Percentiles rank a stretch among this genome's conserved stretches.
phyloP scores from a whole-genome alignment of 495 filamentous ascomycete genomes.

The Aspergillus nidulans region DNA sequence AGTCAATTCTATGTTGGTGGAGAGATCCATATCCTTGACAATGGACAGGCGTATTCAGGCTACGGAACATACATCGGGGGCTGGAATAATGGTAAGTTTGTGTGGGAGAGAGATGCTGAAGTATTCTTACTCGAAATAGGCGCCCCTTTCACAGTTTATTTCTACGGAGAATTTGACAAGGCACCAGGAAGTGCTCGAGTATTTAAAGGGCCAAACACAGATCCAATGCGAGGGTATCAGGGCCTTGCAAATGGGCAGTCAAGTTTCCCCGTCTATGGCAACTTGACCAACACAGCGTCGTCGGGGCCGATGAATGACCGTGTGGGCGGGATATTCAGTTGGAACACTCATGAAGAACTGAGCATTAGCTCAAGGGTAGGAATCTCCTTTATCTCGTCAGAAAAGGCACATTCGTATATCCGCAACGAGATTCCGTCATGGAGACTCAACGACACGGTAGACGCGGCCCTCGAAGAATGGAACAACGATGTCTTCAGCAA shows the following conservation, averaged over 20 bases:
- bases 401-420: slow-evolving; percentile 42
- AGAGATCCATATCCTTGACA: slow-evolving; percentile 45
- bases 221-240: slow-evolving; percentile 31
- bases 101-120: no score
- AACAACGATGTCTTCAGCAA: slow-evolving; percentile 58
- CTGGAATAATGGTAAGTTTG: slow-evolving; percentile 55
- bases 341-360: slow-evolving; percentile 20
- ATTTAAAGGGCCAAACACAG: slow-evolving; percentile 48
- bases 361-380: slow-evolving; percentile 57
- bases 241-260: slow-evolving; percentile 25
- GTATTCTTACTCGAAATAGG: no score
- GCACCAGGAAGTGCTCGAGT: slow-evolving; percentile 37
- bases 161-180: slow-evolving; percentile 58
- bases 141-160: slow-evolving; percentile 59
- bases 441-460: slow-evolving; percentile 45
- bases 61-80: slow-evolving; percentile 58
- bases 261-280: slow-evolving; percentile 23
- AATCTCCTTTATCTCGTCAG: slow-evolving; percentile 45
- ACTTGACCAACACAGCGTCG: slow-evolving; percentile 20
- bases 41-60: slow-evolving; percentile 51
- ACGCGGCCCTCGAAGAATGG: slow-evolving; percentile 52
- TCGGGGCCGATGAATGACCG: slow-evolving; percentile 36
- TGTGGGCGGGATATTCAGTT: slow-evolving; percentile 33
- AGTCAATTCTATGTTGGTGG: slow-evolving; percentile 60
- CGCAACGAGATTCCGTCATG: slow-evolving; percentile 55